Conservation (phyloP, 345 rosid species). For the Populus tremula region DNA sequence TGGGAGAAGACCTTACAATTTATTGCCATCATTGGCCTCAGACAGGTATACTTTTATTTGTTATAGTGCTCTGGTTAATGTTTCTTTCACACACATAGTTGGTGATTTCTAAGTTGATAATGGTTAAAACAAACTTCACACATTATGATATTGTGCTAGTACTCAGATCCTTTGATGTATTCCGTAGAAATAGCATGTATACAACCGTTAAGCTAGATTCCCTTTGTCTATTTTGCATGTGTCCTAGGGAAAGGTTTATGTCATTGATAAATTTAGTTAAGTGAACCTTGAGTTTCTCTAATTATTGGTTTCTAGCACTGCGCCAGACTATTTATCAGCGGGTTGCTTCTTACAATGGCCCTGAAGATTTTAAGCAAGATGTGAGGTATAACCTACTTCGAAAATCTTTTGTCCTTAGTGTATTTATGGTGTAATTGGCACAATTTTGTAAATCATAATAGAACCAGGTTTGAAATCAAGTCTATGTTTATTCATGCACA, state of each 20-base stretch:
- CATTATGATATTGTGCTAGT: neutral
- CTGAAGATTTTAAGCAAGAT: slow-evolving; percentile 71
- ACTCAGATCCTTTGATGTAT: neutral
- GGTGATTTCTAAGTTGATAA: neutral
- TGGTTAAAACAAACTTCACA: neutral
- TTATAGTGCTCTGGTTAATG: slow-evolving; percentile 7
- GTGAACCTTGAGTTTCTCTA: neutral
- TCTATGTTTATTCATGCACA: neutral
- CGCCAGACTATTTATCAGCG: slow-evolving; percentile 67
- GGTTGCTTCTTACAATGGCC: slow-evolving; percentile 54
- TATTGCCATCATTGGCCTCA: slow-evolving; percentile 67
- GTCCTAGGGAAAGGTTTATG: neutral
- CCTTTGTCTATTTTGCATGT: neutral
- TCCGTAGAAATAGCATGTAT: neutral
- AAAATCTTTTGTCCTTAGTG: too few relatives aligned
- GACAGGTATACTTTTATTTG: slow-evolving; percentile 49
- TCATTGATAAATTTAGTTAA: neutral
- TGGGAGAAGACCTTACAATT: slow-evolving; percentile 89
- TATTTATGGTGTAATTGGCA: neutral
- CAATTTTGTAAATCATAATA: neutral
- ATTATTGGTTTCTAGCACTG: neutral
- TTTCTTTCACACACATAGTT: neutral
- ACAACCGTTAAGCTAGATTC: neutral
- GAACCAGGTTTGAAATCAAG: neutral
- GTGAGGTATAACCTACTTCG: too few relatives aligned